Conservation (phyloP, 2,329 filamentous ascomycete genomes). For the Dothiorella sarmentorum region DNA sequence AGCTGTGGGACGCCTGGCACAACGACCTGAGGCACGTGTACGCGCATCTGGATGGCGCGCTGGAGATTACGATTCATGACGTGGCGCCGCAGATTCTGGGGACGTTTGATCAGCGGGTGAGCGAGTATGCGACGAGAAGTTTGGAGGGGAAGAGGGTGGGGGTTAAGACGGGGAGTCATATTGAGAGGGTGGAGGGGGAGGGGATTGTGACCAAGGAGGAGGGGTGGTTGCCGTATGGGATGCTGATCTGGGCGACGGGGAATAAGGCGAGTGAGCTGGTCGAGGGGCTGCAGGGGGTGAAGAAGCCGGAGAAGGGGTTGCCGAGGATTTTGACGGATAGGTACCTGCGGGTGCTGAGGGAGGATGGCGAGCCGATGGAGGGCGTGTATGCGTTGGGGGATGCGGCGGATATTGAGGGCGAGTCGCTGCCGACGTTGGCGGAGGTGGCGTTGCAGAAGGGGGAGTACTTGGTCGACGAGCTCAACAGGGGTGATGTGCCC, state of each 20-base stretch:
- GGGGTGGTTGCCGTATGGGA: slow-evolving; percentile 35
- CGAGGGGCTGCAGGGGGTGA: slow-evolving; percentile 32
- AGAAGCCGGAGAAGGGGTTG: slow-evolving; percentile 33
- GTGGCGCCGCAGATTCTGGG: slow-evolving; percentile 42
- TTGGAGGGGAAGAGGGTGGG: slow-evolving; percentile 37
- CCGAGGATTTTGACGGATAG: slow-evolving; percentile 37
- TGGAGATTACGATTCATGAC: slow-evolving; percentile 45
- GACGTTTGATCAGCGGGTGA: slow-evolving; percentile 41
- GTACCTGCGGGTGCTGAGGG: slow-evolving; percentile 29
- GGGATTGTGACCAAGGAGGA: slow-evolving; percentile 37
- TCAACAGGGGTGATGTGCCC: slow-evolving; percentile 37
- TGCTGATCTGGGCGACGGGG: slow-evolving; percentile 42
- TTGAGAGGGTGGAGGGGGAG: slow-evolving; percentile 35
- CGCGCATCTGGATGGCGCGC: slow-evolving; percentile 38
- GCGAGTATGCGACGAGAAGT: slow-evolving; percentile 41
- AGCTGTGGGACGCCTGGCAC: slow-evolving; percentile 43
- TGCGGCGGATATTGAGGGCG: slow-evolving; percentile 38
- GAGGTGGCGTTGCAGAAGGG: slow-evolving; percentile 41
- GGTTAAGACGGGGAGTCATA: slow-evolving; percentile 39
- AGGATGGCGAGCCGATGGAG: slow-evolving; percentile 28
- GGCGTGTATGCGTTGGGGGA: slow-evolving; percentile 35
- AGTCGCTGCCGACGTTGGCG: slow-evolving; percentile 35
- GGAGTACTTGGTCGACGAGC: slow-evolving; percentile 32
- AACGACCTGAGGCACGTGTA: slow-evolving; percentile 40
- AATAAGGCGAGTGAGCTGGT: slow-evolving; percentile 35